Base-by-base conservation (phyloP, 2,329 filamentous ascomycete genomes). In the Aspergillus terreus region DNA sequence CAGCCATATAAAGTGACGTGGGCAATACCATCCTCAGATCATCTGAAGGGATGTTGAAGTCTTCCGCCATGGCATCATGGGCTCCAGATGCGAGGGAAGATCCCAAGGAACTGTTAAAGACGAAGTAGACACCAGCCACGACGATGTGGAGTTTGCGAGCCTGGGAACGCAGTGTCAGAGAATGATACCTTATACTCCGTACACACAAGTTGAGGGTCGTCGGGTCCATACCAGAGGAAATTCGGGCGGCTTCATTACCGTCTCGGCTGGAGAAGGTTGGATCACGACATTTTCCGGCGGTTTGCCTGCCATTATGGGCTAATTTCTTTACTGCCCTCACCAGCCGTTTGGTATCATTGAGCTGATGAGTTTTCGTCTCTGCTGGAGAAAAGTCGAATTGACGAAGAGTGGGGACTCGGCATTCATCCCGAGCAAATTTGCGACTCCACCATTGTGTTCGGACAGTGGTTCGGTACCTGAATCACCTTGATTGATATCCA, bases 1-100 rank as follows among this genome's bases (percentile, higher is more conserved):
- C 66, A 2, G 58, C 58, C 30, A 69, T 55, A 43, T 65, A 69
- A 23, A 63, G 57, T 4, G 65, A 67, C 23, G 63, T 66, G 6
- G 61, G 63, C 9, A 69, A 53, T 6, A 63, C 63, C 15, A 65
- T 46, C 44, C 66, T 62, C 30, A 62, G 47, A 23, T 62, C 45
- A 35, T 59, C 55, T 32, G 10, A 35, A 5, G 50, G 47, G 32
- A 60, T 51, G 30, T 53, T 19, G 32, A 58, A 60, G 33, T 54
- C 46, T 15, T 48, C 27, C 19, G 56, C 42, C 15, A 58, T 52
- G 23, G 48, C 49, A 54, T 58, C 49, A 12, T 54, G 46, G 2
- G 58, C 56, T 9, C 56, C 56, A 6, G 54, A 55, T n/a, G 58
- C 50, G 2, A 60, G 53, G 4, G 58, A 58, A 10, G 58, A 60